These are phyloP conservation scores for Pseudonitzschia pungens DNA, from an alignment of 108 stramenopile species.

Conservation along the genomic window DNA sequence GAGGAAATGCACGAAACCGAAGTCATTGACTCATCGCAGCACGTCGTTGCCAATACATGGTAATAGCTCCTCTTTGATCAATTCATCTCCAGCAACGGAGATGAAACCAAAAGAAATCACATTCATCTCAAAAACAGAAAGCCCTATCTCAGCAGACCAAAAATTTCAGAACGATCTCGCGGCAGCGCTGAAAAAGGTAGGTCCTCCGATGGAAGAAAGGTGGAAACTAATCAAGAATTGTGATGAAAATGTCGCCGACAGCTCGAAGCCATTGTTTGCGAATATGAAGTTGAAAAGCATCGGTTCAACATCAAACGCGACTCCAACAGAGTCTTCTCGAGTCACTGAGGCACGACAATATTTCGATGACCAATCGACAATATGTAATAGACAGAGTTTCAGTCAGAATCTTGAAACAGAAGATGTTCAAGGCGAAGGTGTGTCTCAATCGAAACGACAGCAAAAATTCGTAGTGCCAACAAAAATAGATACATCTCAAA, in stretches of 20 bases:
- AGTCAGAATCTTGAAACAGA: neutral
- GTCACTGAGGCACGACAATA: too few species aligned
- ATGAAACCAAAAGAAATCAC: too few species aligned
- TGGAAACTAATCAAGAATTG: neutral
- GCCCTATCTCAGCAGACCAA: neutral
- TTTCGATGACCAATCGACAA: too few species aligned
- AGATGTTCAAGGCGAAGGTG: neutral
- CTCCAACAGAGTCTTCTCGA: too few species aligned
- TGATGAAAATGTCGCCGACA: neutral
- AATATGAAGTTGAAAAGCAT: neutral
- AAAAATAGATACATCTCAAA: neutral
- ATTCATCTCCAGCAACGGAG: too few species aligned
- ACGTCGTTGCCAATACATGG: too few species aligned
- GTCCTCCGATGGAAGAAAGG: constrained; percentile 2
- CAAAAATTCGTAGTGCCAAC: neutral
- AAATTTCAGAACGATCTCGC: constrained; percentile 4
- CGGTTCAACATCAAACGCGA: neutral
- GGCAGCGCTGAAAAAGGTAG: constrained; percentile 5
- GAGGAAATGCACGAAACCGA: neutral
- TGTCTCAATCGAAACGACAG: neutral
- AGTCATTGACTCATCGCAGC: neutral
- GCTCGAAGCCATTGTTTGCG: neutral
- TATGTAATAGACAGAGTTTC: too few species aligned
- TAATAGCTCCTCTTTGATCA: too few species aligned
- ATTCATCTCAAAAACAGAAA: too few species aligned